Conservation (phyloP, 345 rosid species). For the Eutrema heterophyllum region DNA sequence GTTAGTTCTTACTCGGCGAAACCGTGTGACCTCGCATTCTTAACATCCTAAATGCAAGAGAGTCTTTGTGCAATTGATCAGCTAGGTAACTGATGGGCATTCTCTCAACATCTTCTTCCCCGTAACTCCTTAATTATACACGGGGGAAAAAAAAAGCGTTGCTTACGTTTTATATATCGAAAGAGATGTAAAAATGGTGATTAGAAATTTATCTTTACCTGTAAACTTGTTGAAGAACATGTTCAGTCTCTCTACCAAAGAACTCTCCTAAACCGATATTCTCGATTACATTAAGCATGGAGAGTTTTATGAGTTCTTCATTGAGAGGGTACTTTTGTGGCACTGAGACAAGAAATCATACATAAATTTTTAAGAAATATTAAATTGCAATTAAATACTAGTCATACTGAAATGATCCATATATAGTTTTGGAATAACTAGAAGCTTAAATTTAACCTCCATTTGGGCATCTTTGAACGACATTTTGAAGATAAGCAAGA, state of each 20-base stretch:
- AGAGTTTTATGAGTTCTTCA: conserved; percentile 49
- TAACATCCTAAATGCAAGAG: conserved; percentile 53
- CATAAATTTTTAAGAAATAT: not conserved
- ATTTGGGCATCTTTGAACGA: conserved; percentile 31
- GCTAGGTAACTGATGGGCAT: not conserved
- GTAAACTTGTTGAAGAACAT: conserved; percentile 38
- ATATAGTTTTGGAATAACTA: not conserved
- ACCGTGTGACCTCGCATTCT: conserved; percentile 46
- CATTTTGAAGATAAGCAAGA: conserved; percentile 44
- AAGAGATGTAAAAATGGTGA: not conserved
- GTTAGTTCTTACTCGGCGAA: conserved; percentile 41
- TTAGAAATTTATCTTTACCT: conserved; percentile 21
- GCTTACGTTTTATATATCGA: not conserved
- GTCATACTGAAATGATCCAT: not conserved
- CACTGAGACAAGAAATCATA: conserved; percentile 30
- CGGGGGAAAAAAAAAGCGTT: not conserved
- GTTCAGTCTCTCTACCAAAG: conserved; percentile 43
- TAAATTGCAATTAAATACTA: not conserved
- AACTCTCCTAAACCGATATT: conserved; percentile 50
- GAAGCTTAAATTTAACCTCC: conserved; percentile 37
- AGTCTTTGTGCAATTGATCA: conserved; percentile 41
- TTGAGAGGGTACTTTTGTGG: conserved; percentile 46
- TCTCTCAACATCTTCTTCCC: not conserved
- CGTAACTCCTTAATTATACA: conserved; percentile 32
- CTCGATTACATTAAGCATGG: conserved; percentile 41